phyloP scores from a whole-genome alignment of 2,329 filamentous ascomycete genomes.

The Purpureocillium lavendulum region DNA sequence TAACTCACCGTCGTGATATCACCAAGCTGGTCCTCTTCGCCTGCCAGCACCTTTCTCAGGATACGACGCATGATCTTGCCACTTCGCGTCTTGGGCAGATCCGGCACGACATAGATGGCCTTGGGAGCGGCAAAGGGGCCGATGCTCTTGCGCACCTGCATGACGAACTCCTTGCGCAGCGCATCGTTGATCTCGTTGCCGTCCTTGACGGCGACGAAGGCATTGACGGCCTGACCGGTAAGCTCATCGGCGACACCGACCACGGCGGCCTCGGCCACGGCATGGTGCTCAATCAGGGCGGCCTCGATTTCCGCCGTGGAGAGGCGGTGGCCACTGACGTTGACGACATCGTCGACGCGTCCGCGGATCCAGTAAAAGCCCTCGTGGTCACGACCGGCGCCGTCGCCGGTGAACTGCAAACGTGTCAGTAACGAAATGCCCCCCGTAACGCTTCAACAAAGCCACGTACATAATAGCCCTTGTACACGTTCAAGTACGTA shows the following conservation, averaged over 20 bases:
- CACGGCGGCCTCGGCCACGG: constrained; percentile 89
- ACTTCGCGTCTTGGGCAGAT: constrained; percentile 93
- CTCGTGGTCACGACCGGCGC: constrained; percentile 91
- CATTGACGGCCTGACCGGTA: constrained; percentile 94
- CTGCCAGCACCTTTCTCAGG: constrained; percentile 91
- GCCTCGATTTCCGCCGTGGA: constrained; percentile 98
- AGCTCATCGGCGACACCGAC: constrained; percentile 91
- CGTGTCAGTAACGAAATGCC: background rate
- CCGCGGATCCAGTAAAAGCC: constrained; percentile 99
- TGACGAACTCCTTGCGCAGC: constrained; percentile 84
- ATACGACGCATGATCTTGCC: constrained; percentile 99
- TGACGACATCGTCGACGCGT: constrained; percentile 96
- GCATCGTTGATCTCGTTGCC: constrained; percentile 67
- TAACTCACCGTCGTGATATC: constrained; percentile 77
- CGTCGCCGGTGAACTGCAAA: constrained; percentile 76
- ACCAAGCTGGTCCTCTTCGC: constrained; percentile 93
- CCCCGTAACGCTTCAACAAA: background rate
- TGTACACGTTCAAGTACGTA: constrained; percentile 95
- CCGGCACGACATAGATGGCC: constrained; percentile 81
- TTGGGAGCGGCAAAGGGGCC: constrained; percentile 96
- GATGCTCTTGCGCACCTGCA: constrained; percentile 95
- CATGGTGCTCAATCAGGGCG: constrained; percentile 82
- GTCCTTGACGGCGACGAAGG: constrained; percentile 90
- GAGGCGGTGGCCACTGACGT: constrained; percentile 91
- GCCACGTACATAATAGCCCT: constrained; percentile 86